phyloP scores from a whole-genome alignment of 179 eudicot genomes.

The Pouteria campechiana region DNA sequence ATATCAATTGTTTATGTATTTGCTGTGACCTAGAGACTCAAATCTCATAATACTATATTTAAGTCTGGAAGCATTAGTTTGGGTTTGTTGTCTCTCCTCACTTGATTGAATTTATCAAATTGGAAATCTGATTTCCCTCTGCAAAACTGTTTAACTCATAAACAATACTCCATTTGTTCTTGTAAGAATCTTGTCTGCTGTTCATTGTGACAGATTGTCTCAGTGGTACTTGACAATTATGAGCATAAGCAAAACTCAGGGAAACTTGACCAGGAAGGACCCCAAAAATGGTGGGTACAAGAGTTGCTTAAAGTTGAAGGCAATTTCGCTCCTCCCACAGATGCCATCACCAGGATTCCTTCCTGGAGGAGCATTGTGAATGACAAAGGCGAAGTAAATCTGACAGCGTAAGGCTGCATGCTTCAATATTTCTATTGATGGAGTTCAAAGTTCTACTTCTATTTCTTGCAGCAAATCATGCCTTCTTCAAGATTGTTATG shows the following conservation, averaged over 20 bases:
- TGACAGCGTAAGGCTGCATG: constrained; percentile 43
- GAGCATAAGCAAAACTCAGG: constrained; percentile 18
- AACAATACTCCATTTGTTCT: too few species aligned
- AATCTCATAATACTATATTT: too few species aligned
- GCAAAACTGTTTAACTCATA: too few species aligned
- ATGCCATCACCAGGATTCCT: constrained; percentile 34
- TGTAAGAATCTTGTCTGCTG: too few species aligned
- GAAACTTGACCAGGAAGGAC: constrained; percentile 13
- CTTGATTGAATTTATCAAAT: too few species aligned
- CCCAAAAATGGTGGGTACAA: constrained; percentile 44
- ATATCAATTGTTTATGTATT: too few species aligned
- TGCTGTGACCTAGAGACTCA: too few species aligned
- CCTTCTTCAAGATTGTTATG: constrained; percentile 1
- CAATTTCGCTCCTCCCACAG: constrained; percentile 33
- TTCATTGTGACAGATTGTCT: constrained; percentile 63
- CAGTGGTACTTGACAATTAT: constrained; percentile 79
- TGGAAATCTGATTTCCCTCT: too few species aligned
- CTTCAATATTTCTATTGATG: not conserved
- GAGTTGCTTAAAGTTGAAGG: constrained; percentile 50
- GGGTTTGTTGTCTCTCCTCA: too few species aligned
- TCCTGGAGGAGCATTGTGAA: constrained; percentile 70
- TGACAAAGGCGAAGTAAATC: constrained; percentile 63
- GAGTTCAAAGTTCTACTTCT: not conserved
- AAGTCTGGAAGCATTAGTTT: too few species aligned
- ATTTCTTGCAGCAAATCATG: not conserved